These are phyloP conservation scores for Kwoniella pini DNA, from an alignment of 768 basidiomycete genomes.

Conservation along the genomic window DNA sequence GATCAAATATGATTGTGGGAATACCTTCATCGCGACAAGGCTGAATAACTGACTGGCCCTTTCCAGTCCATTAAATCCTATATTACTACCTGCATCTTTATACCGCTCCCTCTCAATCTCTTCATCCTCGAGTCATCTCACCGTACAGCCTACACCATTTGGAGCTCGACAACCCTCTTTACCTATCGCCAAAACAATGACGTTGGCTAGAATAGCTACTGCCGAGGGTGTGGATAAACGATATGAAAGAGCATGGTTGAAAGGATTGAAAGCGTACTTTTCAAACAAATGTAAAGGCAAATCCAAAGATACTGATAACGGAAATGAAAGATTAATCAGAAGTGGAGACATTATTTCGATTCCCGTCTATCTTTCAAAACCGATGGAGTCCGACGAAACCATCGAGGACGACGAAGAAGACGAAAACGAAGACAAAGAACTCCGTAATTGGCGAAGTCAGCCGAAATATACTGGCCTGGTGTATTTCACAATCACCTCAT, in stretches of 20 bases:
- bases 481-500: conserved; percentile 75
- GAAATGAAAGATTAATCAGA: conserved; percentile 25
- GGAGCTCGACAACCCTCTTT: conserved; percentile 44
- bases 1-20: background rate
- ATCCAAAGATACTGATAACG: conserved; percentile 1
- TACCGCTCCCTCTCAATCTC: conserved; percentile 34
- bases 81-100: conserved; percentile 42
- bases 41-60: background rate
- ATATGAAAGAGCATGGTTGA: conserved; percentile 47
- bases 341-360: conserved; percentile 50
- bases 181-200: conserved; percentile 47
- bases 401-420: conserved; percentile 62
- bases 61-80: conserved; percentile 38
- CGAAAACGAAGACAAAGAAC: no score
- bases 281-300: conserved; percentile 13
- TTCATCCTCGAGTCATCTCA: conserved; percentile 5
- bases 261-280: conserved; percentile 35
- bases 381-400: conserved; percentile 62
- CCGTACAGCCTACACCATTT: conserved; percentile 42
- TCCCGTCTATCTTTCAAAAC: conserved; percentile 29
- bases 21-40: background rate
- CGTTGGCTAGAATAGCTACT: conserved; percentile 45
- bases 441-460: no score
- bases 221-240: conserved; percentile 47
- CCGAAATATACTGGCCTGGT: conserved; percentile 57